Conservation (phyloP, 495 filamentous ascomycete species). For the Margaritispora aquatica region DNA sequence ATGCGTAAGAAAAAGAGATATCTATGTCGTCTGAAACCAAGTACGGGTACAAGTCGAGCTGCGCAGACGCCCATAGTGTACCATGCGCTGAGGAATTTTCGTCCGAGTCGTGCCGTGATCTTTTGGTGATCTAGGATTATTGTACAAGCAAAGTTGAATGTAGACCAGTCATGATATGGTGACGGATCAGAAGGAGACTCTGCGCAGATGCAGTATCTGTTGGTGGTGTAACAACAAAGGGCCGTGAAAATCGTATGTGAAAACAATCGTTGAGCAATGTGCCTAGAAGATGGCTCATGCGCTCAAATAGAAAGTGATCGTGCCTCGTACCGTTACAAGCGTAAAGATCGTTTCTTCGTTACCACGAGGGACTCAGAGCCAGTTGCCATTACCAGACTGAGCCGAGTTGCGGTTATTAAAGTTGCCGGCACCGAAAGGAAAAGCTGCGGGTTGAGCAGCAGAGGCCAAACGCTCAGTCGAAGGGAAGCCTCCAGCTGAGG, state of each 20-base stretch:
- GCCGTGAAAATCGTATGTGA: constrained; percentile 28
- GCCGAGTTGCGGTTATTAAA: not conserved
- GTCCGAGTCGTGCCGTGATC: constrained; percentile 18
- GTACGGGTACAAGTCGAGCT: constrained; percentile 27
- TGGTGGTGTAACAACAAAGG: constrained; percentile 25
- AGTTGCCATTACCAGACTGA: constrained; percentile 20
- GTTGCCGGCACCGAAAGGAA: constrained; percentile 9
- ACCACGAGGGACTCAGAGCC: constrained; percentile 16
- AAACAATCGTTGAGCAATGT: constrained; percentile 20
- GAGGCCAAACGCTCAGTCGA: constrained; percentile 9
- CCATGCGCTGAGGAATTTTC: constrained; percentile 20
- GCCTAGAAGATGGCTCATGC: constrained; percentile 1
- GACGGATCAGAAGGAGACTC: constrained; percentile 15
- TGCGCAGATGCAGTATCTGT: constrained; percentile 9
- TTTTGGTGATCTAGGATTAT: constrained; percentile 23
- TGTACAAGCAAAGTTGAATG: constrained; percentile 15
- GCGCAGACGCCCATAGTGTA: constrained; percentile 23
- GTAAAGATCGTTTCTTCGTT: constrained; percentile 26
- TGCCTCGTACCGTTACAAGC: constrained; percentile 29
- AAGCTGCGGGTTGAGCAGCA: constrained; percentile 4
- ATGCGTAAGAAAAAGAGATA: constrained; percentile 3
- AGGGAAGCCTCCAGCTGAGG: constrained; percentile 13
- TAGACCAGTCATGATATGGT: constrained; percentile 9
- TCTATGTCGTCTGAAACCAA: constrained; percentile 17
- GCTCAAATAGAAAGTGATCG: constrained; percentile 21